Evolutionary conservation across 768 basidiomycete genomes (phyloP).

Genomic region (Suillus decipiens): DNA sequence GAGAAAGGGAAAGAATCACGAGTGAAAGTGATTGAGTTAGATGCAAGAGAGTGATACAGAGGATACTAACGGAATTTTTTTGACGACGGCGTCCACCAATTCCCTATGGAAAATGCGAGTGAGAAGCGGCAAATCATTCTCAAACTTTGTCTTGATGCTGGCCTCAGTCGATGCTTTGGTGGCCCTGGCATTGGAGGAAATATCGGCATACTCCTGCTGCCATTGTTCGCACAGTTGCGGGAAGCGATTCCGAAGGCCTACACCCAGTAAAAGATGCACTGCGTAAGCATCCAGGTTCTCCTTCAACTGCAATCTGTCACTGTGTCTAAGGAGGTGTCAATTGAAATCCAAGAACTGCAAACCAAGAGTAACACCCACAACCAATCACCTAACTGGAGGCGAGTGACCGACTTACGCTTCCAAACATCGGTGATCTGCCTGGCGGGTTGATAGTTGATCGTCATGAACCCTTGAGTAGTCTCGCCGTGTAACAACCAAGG

Average conservation of each 20-base stretch:
- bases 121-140: conserved; percentile 11
- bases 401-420: not conserved
- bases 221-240: conserved; percentile 24
- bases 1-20: conserved; percentile 18
- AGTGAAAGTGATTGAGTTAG: not conserved
- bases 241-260: conserved; percentile 33
- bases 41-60: not conserved
- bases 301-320: conserved; percentile 25
- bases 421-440: conserved; percentile 7
- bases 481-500: conserved; percentile 42
- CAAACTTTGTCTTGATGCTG: not conserved
- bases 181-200: not conserved
- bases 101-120: conserved; percentile 13
- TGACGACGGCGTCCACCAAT: conserved; percentile 28
- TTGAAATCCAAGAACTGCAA: not conserved
- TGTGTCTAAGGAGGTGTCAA: conserved; percentile 17
- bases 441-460: conserved; percentile 24
- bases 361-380: conserved; percentile 21
- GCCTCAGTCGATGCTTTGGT: not conserved
- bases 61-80: conserved; percentile 19
- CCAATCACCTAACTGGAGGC: conserved; percentile 16
- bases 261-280: conserved; percentile 26
- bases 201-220: conserved; percentile 17
- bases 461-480: conserved; percentile 42
- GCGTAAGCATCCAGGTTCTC: conserved; percentile 28